A percentile compares a stretch with the other conserved stretches of the same genome.
phyloP scores from a whole-genome alignment of 2,329 filamentous ascomycete genomes.

The Ceratocystis smalleyi region DNA sequence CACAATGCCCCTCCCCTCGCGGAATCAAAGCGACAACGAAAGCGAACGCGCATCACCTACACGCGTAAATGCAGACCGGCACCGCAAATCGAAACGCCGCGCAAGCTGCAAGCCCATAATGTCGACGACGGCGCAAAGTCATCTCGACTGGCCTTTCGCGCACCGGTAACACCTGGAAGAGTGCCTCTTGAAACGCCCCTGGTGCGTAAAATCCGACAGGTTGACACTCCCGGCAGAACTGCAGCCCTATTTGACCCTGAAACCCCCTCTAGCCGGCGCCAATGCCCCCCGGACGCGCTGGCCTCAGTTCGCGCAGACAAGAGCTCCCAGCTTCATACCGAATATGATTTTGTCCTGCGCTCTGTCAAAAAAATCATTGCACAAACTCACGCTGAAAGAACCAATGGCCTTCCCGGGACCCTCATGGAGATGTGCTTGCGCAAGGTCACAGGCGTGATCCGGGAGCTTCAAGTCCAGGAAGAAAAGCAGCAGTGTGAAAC shows the following conservation, averaged over 20 bases:
- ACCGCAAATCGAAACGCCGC: not conserved
- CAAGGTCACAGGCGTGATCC: conserved; percentile 10
- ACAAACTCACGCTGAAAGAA: conserved; percentile 1
- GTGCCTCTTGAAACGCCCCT: conserved; percentile 23
- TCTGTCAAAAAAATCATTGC: conserved; percentile 5
- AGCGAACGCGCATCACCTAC: conserved; percentile 8
- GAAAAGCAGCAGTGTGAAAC: conserved; percentile 21
- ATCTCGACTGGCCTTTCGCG: conserved; percentile 5
- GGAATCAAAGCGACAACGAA: not conserved
- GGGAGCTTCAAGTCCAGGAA: conserved; percentile 3
- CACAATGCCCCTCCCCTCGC: not conserved
- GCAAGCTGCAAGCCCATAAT: not conserved
- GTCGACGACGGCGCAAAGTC: not conserved
- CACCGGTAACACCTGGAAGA: conserved; percentile 15
- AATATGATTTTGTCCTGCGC: conserved; percentile 13
- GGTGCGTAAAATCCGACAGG: conserved; percentile 21
- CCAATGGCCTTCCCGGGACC: conserved; percentile 20
- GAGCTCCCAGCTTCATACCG: conserved; percentile 10
- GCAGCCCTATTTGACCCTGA: not conserved
- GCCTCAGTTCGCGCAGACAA: not conserved
- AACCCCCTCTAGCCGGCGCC: not conserved
- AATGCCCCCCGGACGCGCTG: not conserved
- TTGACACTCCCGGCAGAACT: conserved; percentile 8
- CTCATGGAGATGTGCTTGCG: conserved; percentile 27
- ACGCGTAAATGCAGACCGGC: conserved; percentile 1